A percentile compares a stretch with the other conserved stretches of the same genome.
phyloP scores from a whole-genome alignment of 2,329 filamentous ascomycete species.

The Pochonia chlamydosporia region DNA sequence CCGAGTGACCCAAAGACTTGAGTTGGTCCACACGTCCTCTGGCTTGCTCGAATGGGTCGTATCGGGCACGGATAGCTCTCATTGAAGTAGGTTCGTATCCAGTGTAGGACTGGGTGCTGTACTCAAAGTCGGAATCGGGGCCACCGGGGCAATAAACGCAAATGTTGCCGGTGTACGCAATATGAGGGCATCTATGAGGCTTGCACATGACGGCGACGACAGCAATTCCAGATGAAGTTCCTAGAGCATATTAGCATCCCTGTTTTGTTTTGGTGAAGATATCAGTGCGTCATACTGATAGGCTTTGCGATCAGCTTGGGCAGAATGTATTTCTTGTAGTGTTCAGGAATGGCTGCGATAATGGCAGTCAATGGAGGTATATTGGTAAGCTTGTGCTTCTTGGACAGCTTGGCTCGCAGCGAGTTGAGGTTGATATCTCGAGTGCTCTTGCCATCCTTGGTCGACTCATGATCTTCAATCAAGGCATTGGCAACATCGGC shows the following conservation, averaged over 20 bases:
- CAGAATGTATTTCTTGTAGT: slow-evolving; percentile 98
- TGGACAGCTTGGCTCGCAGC: slow-evolving; percentile 78
- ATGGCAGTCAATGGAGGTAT: slow-evolving; percentile 93
- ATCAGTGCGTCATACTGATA: slow-evolving; percentile 53
- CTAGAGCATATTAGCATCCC: slow-evolving; percentile 33
- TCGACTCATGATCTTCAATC: slow-evolving; percentile 87
- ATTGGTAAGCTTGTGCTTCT: slow-evolving; percentile 84
- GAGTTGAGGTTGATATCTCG: slow-evolving; percentile 92
- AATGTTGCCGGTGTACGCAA: slow-evolving; percentile 97
- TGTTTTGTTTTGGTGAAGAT: not conserved
- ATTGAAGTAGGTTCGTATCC: slow-evolving; percentile 98
- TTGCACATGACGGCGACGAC: slow-evolving; percentile 99
- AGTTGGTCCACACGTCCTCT: slow-evolving; percentile 94
- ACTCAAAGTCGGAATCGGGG: slow-evolving; percentile 97
- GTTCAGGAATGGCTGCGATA: slow-evolving; percentile 96
- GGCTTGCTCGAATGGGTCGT: slow-evolving; percentile 97
- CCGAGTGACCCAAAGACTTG: slow-evolving; percentile 88
- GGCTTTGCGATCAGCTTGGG: slow-evolving; percentile 96
- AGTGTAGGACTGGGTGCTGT: slow-evolving; percentile 97
- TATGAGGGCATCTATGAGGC: slow-evolving; percentile 93
- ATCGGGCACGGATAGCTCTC: slow-evolving; percentile 93
- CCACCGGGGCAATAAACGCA: slow-evolving; percentile 98
- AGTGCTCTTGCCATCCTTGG: slow-evolving; percentile 66
- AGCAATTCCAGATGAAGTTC: slow-evolving; percentile 92
- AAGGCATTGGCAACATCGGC: slow-evolving; percentile 91